phyloP scores from a whole-genome alignment of 176 grass and related monocot genomes.

The Guadua angustifolia region DNA sequence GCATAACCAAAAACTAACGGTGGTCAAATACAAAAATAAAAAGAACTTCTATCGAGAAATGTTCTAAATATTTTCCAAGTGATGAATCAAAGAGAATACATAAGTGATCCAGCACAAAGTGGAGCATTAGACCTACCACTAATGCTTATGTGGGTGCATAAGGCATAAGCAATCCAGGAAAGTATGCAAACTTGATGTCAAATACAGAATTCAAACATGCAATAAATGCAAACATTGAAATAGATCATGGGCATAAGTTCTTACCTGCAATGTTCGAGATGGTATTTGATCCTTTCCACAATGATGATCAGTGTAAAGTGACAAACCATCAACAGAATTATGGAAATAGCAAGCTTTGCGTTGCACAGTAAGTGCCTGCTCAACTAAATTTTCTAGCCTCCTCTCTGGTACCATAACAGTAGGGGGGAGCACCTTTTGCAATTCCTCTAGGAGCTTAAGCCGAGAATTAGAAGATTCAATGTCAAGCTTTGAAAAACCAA shows the following conservation, averaged over 20 bases:
- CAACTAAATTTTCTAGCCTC: conserved; percentile 85
- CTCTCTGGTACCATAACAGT: conserved; percentile 84
- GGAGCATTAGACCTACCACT: conserved; percentile 9
- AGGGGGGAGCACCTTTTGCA: conserved; percentile 81
- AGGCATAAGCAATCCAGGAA: neutral
- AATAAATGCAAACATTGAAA: conserved; percentile 28
- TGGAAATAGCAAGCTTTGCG: conserved; percentile 84
- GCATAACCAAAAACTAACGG: neutral
- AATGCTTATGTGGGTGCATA: conserved; percentile 17
- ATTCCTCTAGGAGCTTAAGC: conserved; percentile 76
- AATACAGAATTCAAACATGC: conserved; percentile 7
- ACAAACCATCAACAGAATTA: conserved; percentile 79
- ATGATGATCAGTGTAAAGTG: conserved; percentile 83
- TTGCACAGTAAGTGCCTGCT: conserved; percentile 85
- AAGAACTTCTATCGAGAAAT: neutral
- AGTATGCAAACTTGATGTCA: conserved; percentile 23
- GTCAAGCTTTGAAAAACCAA: conserved; percentile 59
- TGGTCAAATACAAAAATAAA: neutral
- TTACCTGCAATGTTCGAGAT: conserved; percentile 64
- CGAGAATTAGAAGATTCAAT: conserved; percentile 58
- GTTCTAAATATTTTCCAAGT: conserved; percentile 1
- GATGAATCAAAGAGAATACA: conserved; percentile 7
- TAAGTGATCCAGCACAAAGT: neutral
- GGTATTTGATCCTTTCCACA: conserved; percentile 91
- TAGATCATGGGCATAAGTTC: conserved; percentile 15